These are phyloP conservation scores for Cytidiella melzeri DNA, from an alignment of 768 basidiomycete species.

Conservation along the genomic window DNA sequence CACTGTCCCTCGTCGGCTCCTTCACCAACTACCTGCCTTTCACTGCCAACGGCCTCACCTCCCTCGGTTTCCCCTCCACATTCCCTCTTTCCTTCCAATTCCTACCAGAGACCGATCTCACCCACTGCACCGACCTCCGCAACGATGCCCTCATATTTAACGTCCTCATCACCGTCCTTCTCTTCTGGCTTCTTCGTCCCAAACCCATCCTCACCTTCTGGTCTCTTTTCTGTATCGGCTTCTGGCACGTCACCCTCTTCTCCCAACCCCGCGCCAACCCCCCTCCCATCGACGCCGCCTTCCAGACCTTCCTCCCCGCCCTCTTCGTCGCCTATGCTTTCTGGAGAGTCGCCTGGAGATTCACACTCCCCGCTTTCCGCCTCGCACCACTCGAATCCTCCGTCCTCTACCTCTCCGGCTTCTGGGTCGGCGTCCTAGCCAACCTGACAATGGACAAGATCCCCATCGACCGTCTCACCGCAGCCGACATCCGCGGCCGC, in stretches of 20 bases:
- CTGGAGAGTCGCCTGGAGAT: conserved; percentile 72
- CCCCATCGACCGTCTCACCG: conserved; percentile 71
- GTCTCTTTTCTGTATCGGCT: conserved; percentile 78
- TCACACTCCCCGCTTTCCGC: conserved; percentile 63
- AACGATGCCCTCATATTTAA: conserved; percentile 69
- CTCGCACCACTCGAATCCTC: conserved; percentile 66
- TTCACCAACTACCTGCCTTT: conserved; percentile 64
- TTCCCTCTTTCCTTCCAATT: conserved; percentile 72
- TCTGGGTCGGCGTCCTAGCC: conserved; percentile 71
- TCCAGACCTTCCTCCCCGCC: conserved; percentile 69
- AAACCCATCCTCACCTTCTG: conserved; percentile 63
- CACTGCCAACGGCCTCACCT: conserved; percentile 54
- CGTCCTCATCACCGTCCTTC: conserved; percentile 53
- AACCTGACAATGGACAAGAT: conserved; percentile 69
- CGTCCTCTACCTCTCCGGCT: conserved; percentile 70
- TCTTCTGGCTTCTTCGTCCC: conserved; percentile 72
- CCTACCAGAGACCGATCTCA: conserved; percentile 38
- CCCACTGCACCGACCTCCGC: conserved; percentile 68
- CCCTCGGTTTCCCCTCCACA: conserved; percentile 65
- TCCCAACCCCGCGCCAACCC: conserved; percentile 64
- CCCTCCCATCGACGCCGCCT: conserved; percentile 66
- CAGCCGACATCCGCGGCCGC: conserved; percentile 57
- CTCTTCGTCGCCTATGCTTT: conserved; percentile 76
- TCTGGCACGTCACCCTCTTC: conserved; percentile 80
- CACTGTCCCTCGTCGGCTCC: conserved; percentile 62